These are phyloP conservation scores for Rhinocladiella mackenziei DNA, from an alignment of 2,329 filamentous ascomycete species.

Conservation along the genomic window DNA sequence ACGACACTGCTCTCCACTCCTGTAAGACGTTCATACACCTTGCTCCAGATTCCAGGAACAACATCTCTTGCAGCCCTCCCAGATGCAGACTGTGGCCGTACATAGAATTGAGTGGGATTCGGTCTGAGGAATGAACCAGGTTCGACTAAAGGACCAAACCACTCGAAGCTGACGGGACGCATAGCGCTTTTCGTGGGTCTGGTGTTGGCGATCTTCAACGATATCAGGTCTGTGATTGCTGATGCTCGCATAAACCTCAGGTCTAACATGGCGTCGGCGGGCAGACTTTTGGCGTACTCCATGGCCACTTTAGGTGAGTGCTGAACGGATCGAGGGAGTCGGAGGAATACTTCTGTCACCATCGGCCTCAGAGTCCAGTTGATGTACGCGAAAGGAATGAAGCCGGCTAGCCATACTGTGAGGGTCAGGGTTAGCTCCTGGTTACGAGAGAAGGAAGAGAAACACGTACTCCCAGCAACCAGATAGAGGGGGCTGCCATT, in stretches of 20 bases:
- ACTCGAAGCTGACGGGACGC: constrained; percentile 41
- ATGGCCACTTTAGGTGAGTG: constrained; percentile 50
- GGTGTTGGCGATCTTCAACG: constrained; percentile 43
- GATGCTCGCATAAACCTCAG: constrained; percentile 46
- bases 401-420: constrained; percentile 41
- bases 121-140: constrained; percentile 39
- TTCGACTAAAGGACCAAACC: constrained; percentile 36
- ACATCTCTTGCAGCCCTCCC: constrained; percentile 37
- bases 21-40: constrained; percentile 41
- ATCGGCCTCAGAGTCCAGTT: constrained; percentile 64
- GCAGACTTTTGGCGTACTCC: constrained; percentile 44
- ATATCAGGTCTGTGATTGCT: constrained; percentile 40
- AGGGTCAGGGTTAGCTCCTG: constrained; percentile 8
- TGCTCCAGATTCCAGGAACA: constrained; percentile 42
- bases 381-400: constrained; percentile 63
- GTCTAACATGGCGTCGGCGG: constrained; percentile 41
- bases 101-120: constrained; percentile 40
- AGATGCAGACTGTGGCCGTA: constrained; percentile 34
- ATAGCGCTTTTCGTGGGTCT: constrained; percentile 34
- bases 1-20: constrained; percentile 14
- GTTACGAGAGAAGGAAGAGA: neutral
- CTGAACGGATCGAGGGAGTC: constrained; percentile 63
- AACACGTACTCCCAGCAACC: constrained; percentile 19
- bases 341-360: constrained; percentile 67
- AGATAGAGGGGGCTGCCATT: constrained; percentile 36